A percentile compares a stretch with the other conserved stretches of the same genome.
Conservation (phyloP, 2,329 filamentous ascomycete genomes). For the Cladosporium halotolerans region DNA sequence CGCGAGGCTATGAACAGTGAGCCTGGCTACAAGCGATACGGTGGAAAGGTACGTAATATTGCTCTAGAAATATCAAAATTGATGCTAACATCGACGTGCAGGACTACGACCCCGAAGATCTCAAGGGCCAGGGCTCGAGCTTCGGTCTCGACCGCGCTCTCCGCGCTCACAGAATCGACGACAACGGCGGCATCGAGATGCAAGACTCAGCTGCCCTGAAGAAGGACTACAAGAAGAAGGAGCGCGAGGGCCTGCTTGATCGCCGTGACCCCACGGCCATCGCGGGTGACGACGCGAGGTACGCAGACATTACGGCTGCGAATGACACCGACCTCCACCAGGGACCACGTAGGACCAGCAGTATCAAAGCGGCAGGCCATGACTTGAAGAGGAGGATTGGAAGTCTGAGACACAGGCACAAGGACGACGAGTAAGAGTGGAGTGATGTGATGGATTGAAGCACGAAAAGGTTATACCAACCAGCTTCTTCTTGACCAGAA, state of each 20-base stretch:
- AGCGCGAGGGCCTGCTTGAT: conserved; percentile 24
- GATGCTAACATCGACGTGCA: conserved; percentile 15
- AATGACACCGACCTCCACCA: conserved; percentile 22
- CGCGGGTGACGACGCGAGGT: conserved; percentile 27
- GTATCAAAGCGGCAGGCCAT: conserved; percentile 28
- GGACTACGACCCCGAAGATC: conserved; percentile 66
- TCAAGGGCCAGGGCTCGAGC: conserved; percentile 78
- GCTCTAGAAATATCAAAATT: not conserved
- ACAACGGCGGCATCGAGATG: conserved; percentile 39
- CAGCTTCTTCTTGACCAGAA: not conserved
- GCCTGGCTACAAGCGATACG: conserved; percentile 72
- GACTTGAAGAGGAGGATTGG: conserved; percentile 44
- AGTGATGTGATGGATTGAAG: not conserved
- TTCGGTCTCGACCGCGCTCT: conserved; percentile 64
- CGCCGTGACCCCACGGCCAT: conserved; percentile 28
- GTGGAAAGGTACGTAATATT: conserved; percentile 57
- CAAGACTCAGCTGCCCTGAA: conserved; percentile 34
- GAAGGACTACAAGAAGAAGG: conserved; percentile 30
- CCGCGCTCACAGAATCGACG: conserved; percentile 51
- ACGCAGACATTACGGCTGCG: conserved; percentile 28
- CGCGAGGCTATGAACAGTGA: conserved; percentile 61
- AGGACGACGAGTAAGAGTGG: conserved; percentile 11
- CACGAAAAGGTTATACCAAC: not conserved
- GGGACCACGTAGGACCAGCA: conserved; percentile 29
- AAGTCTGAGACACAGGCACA: conserved; percentile 36